A percentile compares a stretch with the other conserved stretches of the same genome.
phyloP scores from a whole-genome alignment of 192 early-diverging fungal species.

The Gryganskiella cystojenkinii region DNA sequence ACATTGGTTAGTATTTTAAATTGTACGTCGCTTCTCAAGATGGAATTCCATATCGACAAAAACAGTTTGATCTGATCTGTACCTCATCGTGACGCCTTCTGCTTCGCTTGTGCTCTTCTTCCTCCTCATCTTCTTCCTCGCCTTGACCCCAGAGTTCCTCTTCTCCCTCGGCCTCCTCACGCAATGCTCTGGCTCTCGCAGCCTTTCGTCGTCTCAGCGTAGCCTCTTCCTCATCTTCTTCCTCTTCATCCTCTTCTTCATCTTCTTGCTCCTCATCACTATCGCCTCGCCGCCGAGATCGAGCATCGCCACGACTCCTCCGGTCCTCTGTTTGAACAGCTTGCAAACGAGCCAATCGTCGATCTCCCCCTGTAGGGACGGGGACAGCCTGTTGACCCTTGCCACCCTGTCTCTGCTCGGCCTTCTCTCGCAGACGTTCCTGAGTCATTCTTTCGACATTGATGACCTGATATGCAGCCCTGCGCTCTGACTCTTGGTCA shows the following conservation, averaged over 20 bases:
- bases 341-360: constrained; percentile 59
- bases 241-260: constrained; percentile 39
- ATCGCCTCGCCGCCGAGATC: constrained; percentile 20
- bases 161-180: constrained; percentile 53
- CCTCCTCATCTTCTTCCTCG: constrained; percentile 60
- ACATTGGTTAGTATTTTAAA: too few relatives aligned
- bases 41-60: neutral
- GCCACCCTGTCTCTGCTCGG: neutral
- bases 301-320: constrained; percentile 38
- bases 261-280: constrained; percentile 28
- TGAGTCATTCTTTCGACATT: constrained; percentile 57
- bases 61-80: neutral
- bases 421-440: constrained; percentile 22
- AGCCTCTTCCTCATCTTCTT: constrained; percentile 65
- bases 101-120: constrained; percentile 36
- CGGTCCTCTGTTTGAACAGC: constrained; percentile 32
- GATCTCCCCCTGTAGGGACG: constrained; percentile 37
- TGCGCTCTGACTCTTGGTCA: constrained; percentile 50
- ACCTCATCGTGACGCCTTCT: constrained; percentile 51
- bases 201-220: constrained; percentile 41
- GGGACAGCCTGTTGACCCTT: neutral
- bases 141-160: constrained; percentile 52
- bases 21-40: too few relatives aligned
- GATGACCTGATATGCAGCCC: constrained; percentile 54
- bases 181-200: constrained; percentile 24